These are phyloP conservation scores for Hygrophoropsis aurantiaca DNA, from an alignment of 768 basidiomycete species.

Conservation along the genomic window DNA sequence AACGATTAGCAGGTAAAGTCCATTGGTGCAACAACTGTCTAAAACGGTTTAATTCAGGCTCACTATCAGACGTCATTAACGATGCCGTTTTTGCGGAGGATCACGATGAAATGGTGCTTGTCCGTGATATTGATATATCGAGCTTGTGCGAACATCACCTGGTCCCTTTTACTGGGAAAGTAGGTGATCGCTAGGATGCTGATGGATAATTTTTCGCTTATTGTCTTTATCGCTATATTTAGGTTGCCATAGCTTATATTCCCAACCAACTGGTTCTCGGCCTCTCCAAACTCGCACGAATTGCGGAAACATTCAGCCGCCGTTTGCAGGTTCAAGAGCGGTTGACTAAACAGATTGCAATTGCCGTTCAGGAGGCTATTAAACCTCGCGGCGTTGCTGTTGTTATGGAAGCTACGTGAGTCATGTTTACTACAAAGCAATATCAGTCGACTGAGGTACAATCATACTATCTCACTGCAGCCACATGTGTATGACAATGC, in stretches of 20 bases:
- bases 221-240: constrained; percentile 17
- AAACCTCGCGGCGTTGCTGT: constrained; percentile 97
- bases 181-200: constrained; percentile 35
- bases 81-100: constrained; percentile 98
- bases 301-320: constrained; percentile 95
- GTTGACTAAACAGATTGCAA: constrained; percentile 94
- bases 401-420: constrained; percentile 98
- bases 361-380: constrained; percentile 98
- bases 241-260: constrained; percentile 98
- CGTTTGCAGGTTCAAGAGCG: constrained; percentile 97
- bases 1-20: constrained; percentile 76
- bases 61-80: constrained; percentile 85
- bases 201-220: constrained; percentile 12
- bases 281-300: constrained; percentile 92
- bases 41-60: constrained; percentile 8
- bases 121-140: constrained; percentile 95
- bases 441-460: too few species aligned
- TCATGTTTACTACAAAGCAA: too few species aligned
- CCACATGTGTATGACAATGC: constrained; percentile 99
- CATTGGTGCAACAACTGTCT: constrained; percentile 15
- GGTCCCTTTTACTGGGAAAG: constrained; percentile 97
- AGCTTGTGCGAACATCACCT: constrained; percentile 98
- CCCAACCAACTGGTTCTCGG: constrained; percentile 94
- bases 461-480: constrained; percentile 37
- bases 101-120: constrained; percentile 99